phyloP scores from a whole-genome alignment of 1,284 basidiomycete species.

The Polyporus tsugae region DNA sequence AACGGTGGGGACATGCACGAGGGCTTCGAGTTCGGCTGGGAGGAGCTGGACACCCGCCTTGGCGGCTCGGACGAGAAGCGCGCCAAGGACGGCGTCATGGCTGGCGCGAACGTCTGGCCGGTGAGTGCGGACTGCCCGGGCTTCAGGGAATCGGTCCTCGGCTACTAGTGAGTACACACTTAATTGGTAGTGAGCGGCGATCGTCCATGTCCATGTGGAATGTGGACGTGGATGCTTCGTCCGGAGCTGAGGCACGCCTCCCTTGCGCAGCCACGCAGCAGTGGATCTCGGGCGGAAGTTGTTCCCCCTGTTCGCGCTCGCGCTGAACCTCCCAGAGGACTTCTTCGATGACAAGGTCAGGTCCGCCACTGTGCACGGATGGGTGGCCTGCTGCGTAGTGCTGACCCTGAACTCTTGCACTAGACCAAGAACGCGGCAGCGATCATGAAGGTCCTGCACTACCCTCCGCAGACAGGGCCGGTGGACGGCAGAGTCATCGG shows the following conservation, averaged over 20 bases:
- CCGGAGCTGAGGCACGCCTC: no score
- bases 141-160: conserved; percentile 60
- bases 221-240: no score
- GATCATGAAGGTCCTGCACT: conserved; percentile 84
- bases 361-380: background rate
- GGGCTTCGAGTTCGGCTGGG: conserved; percentile 84
- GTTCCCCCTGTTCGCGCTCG: conserved; percentile 89
- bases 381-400: conserved; percentile 3
- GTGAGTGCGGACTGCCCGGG: conserved; percentile 48
- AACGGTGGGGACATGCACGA: conserved; percentile 83
- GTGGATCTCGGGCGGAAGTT: conserved; percentile 73
- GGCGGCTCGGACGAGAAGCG: conserved; percentile 43
- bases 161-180: conserved; percentile 67
- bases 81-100: conserved; percentile 57
- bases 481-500: conserved; percentile 75
- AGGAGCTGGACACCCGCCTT: conserved; percentile 49
- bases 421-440: conserved; percentile 73
- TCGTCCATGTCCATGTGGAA: background rate
- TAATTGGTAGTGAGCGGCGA: background rate
- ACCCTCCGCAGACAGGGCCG: conserved; percentile 76
- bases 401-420: background rate
- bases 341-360: conserved; percentile 85
- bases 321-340: conserved; percentile 75
- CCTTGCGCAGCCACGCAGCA: conserved; percentile 65
- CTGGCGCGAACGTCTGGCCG: conserved; percentile 75